These are phyloP conservation scores for Exophiala lecanii-corni DNA, from an alignment of 2,329 filamentous ascomycete genomes.

Conservation along the genomic window DNA sequence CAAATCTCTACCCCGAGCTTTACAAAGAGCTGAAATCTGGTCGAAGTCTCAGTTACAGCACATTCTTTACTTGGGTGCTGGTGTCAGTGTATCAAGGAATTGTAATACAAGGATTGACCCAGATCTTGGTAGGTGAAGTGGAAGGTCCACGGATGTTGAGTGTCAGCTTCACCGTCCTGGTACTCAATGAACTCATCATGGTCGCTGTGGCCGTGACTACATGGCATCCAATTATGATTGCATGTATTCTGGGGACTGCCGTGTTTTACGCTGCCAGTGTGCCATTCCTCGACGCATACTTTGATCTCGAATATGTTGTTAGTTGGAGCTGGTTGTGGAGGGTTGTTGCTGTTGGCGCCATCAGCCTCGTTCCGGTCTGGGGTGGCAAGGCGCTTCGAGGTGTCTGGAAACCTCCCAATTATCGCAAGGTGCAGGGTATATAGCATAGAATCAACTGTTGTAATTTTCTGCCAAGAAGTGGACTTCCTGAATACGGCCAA, in stretches of 20 bases:
- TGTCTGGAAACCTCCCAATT: conserved; percentile 85
- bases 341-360: conserved; percentile 70
- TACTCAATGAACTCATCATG: conserved; percentile 95
- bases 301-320: conserved; percentile 74
- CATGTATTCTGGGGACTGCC: conserved; percentile 76
- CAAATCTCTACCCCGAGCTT: conserved; percentile 91
- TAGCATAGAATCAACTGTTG: conserved; percentile 7
- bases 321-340: conserved; percentile 85
- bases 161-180: conserved; percentile 84
- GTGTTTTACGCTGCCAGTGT: conserved; percentile 74
- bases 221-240: conserved; percentile 91
- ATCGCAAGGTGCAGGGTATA: conserved; percentile 69
- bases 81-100: conserved; percentile 93
- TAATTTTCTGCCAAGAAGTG: too few species aligned
- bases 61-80: conserved; percentile 94
- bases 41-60: conserved; percentile 80
- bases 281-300: conserved; percentile 85
- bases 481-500: too few species aligned
- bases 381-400: conserved; percentile 77
- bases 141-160: conserved; percentile 68
- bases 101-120: conserved; percentile 90
- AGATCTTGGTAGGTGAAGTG: conserved; percentile 77
- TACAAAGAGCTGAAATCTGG: conserved; percentile 96
- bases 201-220: conserved; percentile 94
- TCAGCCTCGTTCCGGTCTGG: conserved; percentile 82